phyloP scores from a whole-genome alignment of 2,329 filamentous ascomycete genomes.

The Aspergillus novofumigatus region DNA sequence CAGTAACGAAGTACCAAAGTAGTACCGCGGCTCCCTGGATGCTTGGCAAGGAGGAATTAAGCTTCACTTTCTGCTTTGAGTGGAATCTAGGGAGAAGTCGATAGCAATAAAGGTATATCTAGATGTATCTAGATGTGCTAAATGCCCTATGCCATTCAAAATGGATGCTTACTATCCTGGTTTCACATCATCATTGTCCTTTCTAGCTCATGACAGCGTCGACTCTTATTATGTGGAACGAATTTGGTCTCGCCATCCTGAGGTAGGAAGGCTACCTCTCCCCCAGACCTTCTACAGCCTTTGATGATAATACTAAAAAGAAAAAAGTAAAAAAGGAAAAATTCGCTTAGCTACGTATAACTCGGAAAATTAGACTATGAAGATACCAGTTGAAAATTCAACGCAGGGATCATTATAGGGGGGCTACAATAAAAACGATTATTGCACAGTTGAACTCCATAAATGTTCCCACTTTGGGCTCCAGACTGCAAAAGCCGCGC shows the following conservation, averaged over 20 bases:
- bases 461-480: neutral
- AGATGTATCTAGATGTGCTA: neutral
- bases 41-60: neutral
- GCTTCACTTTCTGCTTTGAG: neutral
- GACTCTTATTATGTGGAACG: too few species aligned
- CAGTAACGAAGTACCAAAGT: too few species aligned
- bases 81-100: neutral
- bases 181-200: neutral
- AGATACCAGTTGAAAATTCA: neutral
- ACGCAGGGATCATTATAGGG: conserved; percentile 20
- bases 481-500: neutral
- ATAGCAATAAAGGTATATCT: too few species aligned
- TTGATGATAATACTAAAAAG: neutral
- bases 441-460: conserved; percentile 6
- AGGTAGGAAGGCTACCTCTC: neutral
- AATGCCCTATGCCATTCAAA: neutral
- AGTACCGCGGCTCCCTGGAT: neutral
- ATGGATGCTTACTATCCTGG: neutral
- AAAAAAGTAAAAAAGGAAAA: too few species aligned
- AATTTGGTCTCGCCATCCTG: neutral
- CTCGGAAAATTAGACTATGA: neutral
- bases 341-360: neutral
- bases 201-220: too few species aligned
- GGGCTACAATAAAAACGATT: neutral
- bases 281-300: neutral